Evolutionary conservation across 345 rosid species (phyloP).

Genomic region (Boechera stricta): DNA sequence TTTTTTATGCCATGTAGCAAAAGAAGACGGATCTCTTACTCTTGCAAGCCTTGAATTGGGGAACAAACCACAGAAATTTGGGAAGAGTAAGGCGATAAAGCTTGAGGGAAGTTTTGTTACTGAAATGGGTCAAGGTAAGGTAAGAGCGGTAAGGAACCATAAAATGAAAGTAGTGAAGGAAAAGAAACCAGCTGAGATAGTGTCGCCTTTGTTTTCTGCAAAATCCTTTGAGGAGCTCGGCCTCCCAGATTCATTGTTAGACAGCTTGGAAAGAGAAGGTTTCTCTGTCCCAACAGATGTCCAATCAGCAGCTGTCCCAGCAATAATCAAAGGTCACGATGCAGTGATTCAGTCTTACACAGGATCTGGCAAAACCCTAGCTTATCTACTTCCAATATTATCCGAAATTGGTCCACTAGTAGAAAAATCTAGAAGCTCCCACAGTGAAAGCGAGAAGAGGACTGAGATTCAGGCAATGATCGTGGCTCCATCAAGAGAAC

Average conservation of each 20-base stretch:
- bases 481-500: conserved; percentile 95
- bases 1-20: conserved; percentile 51
- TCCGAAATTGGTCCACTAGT: conserved; percentile 77
- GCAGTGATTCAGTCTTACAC: conserved; percentile 93
- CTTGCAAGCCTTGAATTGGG: conserved; percentile 67
- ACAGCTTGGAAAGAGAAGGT: conserved; percentile 75
- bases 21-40: conserved; percentile 58
- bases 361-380: conserved; percentile 91
- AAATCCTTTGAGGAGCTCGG: conserved; percentile 90
- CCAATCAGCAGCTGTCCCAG: conserved; percentile 81
- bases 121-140: conserved; percentile 50
- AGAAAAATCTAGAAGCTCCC: conserved; percentile 46
- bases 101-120: conserved; percentile 37
- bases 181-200: conserved; percentile 55
- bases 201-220: conserved; percentile 67
- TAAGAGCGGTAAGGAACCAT: conserved; percentile 46
- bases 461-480: conserved; percentile 80
- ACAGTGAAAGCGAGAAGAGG: conserved; percentile 53
- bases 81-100: conserved; percentile 43
- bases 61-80: conserved; percentile 42
- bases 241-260: conserved; percentile 65
- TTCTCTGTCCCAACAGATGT: conserved; percentile 83
- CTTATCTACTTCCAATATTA: conserved; percentile 86
- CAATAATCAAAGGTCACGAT: conserved; percentile 72
- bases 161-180: conserved; percentile 47